Evolutionary conservation across 805 yeast species (phyloP).

Genomic region (Helenozyma baotianmanensis): DNA sequence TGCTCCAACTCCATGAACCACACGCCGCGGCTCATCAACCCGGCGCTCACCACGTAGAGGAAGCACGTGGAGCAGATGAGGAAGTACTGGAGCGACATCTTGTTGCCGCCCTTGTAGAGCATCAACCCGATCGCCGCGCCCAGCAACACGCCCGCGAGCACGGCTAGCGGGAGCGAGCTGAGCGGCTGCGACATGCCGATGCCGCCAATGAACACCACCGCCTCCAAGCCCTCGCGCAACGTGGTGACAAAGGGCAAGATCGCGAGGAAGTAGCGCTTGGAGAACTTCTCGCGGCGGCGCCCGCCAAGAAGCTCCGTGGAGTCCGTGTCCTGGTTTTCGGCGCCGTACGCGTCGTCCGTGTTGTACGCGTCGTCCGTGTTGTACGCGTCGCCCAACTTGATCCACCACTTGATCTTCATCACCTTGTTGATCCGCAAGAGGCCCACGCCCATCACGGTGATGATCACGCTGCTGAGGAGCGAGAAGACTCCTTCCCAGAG

Average conservation of each 20-base stretch:
- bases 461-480: constrained; percentile 69
- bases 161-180: constrained; percentile 20
- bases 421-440: constrained; percentile 71
- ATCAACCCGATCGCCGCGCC: constrained; percentile 32
- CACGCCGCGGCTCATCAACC: constrained; percentile 40
- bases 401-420: constrained; percentile 75
- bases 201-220: constrained; percentile 51
- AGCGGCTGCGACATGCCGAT: constrained; percentile 20
- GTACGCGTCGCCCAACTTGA: constrained; percentile 41
- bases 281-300: constrained; percentile 7
- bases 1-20: constrained; percentile 41
- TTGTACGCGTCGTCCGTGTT: constrained; percentile 12
- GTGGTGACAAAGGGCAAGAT: constrained; percentile 26
- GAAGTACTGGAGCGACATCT: constrained; percentile 38
- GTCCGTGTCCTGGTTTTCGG: background rate
- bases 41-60: constrained; percentile 41
- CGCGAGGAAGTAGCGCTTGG: constrained; percentile 24
- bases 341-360: background rate
- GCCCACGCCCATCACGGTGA: constrained; percentile 83
- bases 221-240: constrained; percentile 49
- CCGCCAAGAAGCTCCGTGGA: background rate
- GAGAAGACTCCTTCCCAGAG: constrained; percentile 86
- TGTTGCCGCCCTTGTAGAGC: constrained; percentile 39
- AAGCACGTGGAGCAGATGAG: constrained; percentile 36
- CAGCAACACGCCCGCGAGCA: constrained; percentile 22